A percentile compares a stretch with the other conserved stretches of the same genome.
These are phyloP conservation scores for Zelonia costaricensis DNA, from an alignment of 208 protist species.

Conservation along the genomic window DNA sequence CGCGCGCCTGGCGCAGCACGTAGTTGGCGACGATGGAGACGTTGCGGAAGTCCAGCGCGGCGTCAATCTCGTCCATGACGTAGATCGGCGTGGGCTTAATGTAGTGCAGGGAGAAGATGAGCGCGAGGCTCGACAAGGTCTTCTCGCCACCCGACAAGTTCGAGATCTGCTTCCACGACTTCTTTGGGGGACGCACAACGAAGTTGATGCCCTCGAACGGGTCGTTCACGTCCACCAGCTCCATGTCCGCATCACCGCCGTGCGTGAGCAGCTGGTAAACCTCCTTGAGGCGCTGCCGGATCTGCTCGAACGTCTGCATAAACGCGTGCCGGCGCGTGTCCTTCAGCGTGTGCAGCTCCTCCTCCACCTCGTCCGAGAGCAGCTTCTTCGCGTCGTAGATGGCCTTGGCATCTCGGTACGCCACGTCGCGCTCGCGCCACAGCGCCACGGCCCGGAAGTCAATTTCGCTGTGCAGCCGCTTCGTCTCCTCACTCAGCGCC, in stretches of 20 bases:
- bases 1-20: conserved; percentile 97
- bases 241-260: conserved; percentile 99
- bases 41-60: conserved; percentile 99
- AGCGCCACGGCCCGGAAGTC: conserved; percentile 96
- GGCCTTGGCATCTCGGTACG: conserved; percentile 60
- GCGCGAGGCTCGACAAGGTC: conserved; percentile 98
- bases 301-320: conserved; percentile 97
- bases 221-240: conserved; percentile 99
- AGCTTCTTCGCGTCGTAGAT: conserved; percentile 61
- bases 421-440: conserved; percentile 93
- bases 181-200: conserved; percentile 99
- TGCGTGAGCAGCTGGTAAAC: conserved; percentile 99
- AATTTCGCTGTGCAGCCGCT: conserved; percentile 82
- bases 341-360: conserved; percentile 67
- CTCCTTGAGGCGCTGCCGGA: conserved; percentile 98
- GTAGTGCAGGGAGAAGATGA: conserved; percentile 99
- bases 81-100: conserved; percentile 99
- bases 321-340: conserved; percentile 95
- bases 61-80: conserved; percentile 99
- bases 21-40: conserved; percentile 99
- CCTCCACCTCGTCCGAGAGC: conserved; percentile 75
- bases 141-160: conserved; percentile 99
- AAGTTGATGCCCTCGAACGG: conserved; percentile 99
- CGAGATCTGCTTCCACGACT: conserved; percentile 99
- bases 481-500: conserved; percentile 86